Conservation (phyloP, 345 rosid genomes). For the Rhodamnia rubescens region DNA sequence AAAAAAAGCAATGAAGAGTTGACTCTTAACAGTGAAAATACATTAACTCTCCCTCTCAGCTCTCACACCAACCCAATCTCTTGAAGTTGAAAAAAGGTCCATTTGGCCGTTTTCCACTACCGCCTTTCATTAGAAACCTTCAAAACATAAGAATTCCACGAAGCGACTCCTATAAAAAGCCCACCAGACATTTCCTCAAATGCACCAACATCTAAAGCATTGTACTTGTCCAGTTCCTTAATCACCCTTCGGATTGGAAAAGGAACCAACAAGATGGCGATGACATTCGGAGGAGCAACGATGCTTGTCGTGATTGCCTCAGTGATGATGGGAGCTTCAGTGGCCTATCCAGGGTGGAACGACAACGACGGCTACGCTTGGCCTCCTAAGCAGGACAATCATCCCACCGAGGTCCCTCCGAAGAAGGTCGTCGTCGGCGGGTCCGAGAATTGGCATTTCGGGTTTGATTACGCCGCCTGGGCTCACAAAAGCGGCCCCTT, state of each 20-base stretch:
- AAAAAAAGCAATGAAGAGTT: neutral
- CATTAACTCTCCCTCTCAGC: neutral
- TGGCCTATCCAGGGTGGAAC: neutral
- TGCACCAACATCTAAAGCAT: neutral
- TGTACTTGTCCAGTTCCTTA: neutral
- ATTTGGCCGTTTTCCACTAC: constrained; percentile 9
- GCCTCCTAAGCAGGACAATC: neutral
- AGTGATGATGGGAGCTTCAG: neutral
- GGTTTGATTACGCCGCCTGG: constrained; percentile 53
- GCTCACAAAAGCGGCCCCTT: constrained; percentile 46
- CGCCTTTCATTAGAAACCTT: neutral
- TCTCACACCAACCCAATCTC: neutral
- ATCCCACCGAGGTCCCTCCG: neutral
- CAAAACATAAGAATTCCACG: neutral
- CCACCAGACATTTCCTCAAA: neutral
- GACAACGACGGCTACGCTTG: neutral
- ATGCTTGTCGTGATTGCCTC: neutral
- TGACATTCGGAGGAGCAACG: neutral
- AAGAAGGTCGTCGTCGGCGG: constrained; percentile 54
- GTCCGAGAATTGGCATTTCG: constrained; percentile 51
- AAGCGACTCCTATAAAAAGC: neutral
- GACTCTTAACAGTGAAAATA: neutral
- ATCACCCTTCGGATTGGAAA: neutral
- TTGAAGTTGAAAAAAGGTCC: neutral
- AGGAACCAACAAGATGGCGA: neutral